phyloP scores from a whole-genome alignment of 169 alveolate genomes.

The Plasmodium falciparum region DNA sequence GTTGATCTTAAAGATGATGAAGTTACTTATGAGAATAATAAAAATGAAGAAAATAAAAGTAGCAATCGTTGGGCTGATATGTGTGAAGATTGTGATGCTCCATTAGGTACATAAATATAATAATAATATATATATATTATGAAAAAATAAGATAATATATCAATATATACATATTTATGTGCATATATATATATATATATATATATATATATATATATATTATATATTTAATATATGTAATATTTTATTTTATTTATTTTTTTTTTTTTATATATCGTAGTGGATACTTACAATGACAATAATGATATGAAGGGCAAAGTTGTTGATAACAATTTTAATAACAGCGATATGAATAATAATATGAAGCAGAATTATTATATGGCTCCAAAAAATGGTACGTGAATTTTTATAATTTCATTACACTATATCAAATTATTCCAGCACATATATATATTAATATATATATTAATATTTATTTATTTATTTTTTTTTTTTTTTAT shows the following conservation, averaged over 20 bases:
- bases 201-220: no score
- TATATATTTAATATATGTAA: no score
- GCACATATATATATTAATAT: not conserved
- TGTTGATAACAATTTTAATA: slow-evolving; percentile 32
- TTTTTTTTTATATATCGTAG: slow-evolving; percentile 7
- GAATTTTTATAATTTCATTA: not conserved
- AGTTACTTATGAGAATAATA: not conserved
- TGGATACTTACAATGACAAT: slow-evolving; percentile 59
- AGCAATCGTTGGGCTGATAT: slow-evolving; percentile 75
- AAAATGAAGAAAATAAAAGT: slow-evolving; percentile 56
- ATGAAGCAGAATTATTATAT: slow-evolving; percentile 55
- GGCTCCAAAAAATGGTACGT: slow-evolving; percentile 56
- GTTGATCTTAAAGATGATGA: not conserved
- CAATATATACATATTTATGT: not conserved
- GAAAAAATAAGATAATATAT: not conserved
- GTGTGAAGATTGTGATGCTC: slow-evolving; percentile 75
- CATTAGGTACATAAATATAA: slow-evolving; percentile 28
- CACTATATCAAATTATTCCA: not conserved
- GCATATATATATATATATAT: not conserved
- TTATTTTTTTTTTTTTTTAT: not conserved
- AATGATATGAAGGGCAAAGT: slow-evolving; percentile 47
- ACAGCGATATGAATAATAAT: slow-evolving; percentile 18
- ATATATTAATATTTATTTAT: not conserved
- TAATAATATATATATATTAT: not conserved
- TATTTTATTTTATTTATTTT: not conserved